Percentiles rank a stretch among this genome's conserved stretches.
Conservation (phyloP, 208 protist species). For the Trypanosoma caninum region DNA sequence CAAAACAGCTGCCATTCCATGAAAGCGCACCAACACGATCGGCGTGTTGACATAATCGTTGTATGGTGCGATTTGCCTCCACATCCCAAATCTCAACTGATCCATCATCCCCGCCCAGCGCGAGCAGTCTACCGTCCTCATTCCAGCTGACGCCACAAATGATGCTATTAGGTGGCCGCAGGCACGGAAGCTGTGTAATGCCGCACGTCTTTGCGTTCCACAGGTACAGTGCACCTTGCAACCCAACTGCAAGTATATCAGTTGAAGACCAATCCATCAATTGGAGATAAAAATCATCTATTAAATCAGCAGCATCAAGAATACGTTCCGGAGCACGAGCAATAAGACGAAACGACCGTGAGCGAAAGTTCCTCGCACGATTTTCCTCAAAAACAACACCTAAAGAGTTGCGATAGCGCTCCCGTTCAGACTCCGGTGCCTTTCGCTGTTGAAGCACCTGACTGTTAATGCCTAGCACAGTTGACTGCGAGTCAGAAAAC, state of each 20-base stretch:
- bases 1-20: conserved; percentile 93
- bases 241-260: conserved; percentile 94
- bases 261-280: conserved; percentile 96
- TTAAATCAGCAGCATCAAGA: conserved; percentile 97
- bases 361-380: conserved; percentile 74
- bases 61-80: conserved; percentile 66
- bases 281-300: conserved; percentile 99
- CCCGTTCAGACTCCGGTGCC: conserved; percentile 30
- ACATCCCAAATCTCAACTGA: conserved; percentile 93
- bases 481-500: conserved; percentile 65
- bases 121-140: conserved; percentile 84
- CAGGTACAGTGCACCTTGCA: conserved; percentile 96
- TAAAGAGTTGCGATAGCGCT: conserved; percentile 57
- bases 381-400: conserved; percentile 86
- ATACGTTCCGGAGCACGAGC: conserved; percentile 93
- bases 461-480: conserved; percentile 58
- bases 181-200: conserved; percentile 89
- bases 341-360: conserved; percentile 84
- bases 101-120: conserved; percentile 84
- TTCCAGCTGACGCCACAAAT: conserved; percentile 94
- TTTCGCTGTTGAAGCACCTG: conserved; percentile 21
- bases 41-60: conserved; percentile 84
- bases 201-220: conserved; percentile 95
- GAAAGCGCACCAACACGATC: conserved; percentile 90
- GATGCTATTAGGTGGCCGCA: conserved; percentile 40